Base-by-base conservation (phyloP, 2,329 filamentous ascomycete genomes). In the Pseudovirgaria hyperparasitica region DNA sequence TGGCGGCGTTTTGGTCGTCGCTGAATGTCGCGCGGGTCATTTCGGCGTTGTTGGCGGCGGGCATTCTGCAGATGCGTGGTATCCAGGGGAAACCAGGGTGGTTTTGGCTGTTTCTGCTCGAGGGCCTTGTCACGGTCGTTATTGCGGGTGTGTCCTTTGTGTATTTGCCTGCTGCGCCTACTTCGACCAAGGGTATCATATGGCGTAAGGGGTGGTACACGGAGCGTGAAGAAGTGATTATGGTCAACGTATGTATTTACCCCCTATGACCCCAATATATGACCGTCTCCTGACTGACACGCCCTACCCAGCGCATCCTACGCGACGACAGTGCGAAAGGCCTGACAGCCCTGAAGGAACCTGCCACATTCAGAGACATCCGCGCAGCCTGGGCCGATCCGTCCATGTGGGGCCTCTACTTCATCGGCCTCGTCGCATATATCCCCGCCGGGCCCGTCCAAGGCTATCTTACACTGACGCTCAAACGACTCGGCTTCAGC, bases 221-320 rank as follows among this genome's bases (percentile, higher is more conserved):
- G 1, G 72, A 77, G 41, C 61, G 63, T 5, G 70, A 81, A 40
- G 75, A 80, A 40, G 62, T 68, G 27, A 78, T 80, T 43, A 72
- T 80, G 65, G 63, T 76, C 21, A 76, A 75, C 37, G n/a, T n/a
- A n/a, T n/a, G n/a, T n/a, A n/a, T n/a, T n/a, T n/a, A n/a, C n/a
- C n/a, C n/a, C n/a, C n/a, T n/a, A n/a, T n/a, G n/a, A n/a, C n/a
- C n/a, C n/a, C n/a, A n/a, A n/a, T n/a, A n/a, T n/a, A n/a, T n/a
- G n/a, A n/a, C n/a, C n/a, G n/a, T n/a, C n/a, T n/a, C n/a, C n/a
- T n/a, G n/a, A n/a, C n/a, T n/a, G n/a, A n/a, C n/a, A n/a, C n/a
- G n/a, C n/a, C n/a, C n/a, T n/a, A n/a, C n/a, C n/a, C n/a, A n/a
- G n/a, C 57, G 71, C 1, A 54, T 70, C 7, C 53, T 74, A 1